Conservation (phyloP, 768 basidiomycete genomes). For the Russula earlei region DNA sequence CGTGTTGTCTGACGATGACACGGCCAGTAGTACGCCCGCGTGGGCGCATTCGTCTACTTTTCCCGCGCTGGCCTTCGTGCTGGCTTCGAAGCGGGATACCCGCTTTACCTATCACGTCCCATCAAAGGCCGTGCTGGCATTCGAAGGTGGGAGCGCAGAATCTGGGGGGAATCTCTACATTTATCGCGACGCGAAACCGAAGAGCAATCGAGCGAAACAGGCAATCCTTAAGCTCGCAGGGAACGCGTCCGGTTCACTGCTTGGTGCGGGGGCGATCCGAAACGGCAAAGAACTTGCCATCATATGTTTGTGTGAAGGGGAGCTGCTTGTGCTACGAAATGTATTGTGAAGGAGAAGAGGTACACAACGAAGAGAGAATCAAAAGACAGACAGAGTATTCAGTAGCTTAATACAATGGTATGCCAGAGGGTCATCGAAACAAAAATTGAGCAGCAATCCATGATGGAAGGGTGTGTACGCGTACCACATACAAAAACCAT, state of each 20-base stretch:
- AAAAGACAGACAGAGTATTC: conserved; percentile 18
- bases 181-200: conserved; percentile 50
- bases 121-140: conserved; percentile 55
- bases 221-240: conserved; percentile 69
- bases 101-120: conserved; percentile 75
- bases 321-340: conserved; percentile 51
- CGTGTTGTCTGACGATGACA: conserved; percentile 22
- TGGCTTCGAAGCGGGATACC: conserved; percentile 86
- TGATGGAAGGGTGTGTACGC: conserved; percentile 13
- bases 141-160: conserved; percentile 64
- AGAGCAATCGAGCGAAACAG: conserved; percentile 65
- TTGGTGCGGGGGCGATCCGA: conserved; percentile 59
- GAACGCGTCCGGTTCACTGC: conserved; percentile 58
- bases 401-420: conserved; percentile 20
- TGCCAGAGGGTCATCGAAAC: conserved; percentile 10
- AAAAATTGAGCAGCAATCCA: conserved; percentile 16
- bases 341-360: conserved; percentile 20
- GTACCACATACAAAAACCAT: conserved; percentile 18
- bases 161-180: conserved; percentile 80
- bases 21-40: conserved; percentile 22
- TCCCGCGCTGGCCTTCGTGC: conserved; percentile 85
- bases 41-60: conserved; percentile 82
- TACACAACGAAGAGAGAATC: conserved; percentile 1
- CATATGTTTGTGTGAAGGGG: conserved; percentile 67
- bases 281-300: conserved; percentile 33